Base-by-base conservation (phyloP, 176 grass and related monocot species). In the Carex kokanica region DNA sequence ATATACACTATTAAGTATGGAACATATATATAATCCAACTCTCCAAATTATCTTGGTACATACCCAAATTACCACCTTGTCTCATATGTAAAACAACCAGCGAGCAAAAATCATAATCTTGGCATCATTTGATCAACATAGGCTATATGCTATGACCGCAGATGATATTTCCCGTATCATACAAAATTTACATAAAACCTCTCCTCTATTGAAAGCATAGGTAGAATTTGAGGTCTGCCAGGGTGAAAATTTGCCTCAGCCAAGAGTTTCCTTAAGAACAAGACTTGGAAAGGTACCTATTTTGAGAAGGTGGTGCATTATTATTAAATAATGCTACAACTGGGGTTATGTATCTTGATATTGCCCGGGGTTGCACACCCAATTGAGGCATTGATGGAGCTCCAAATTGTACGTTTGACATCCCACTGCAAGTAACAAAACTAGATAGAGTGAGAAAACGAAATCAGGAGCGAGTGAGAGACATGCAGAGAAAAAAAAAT, bases 371-470 rank as follows among this genome's bases (percentile, higher is more conserved):
- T 41, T 90, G 92, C 75, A 87, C 85, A 29, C 94, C 84, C 15
- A 97, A 79, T 73, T 88, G 78, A 78, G 94, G 86, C 64, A 91
- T 83, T 81, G 92, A 91, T 32, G 84, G 80, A 58, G 85, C 81
- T 16, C 88, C 83, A 81, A 80, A 90, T 49, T 90, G 94, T 78
- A 90, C 29, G 25, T 77, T 78, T 11, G 86, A 86, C 94, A 97
- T 97, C 45, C 23, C 80, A 65, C 63, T 78, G 56, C 73, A 78
- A 56, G 49, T 29, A 78, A 78, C 7, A 78, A 55, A 56, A 78
- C 73, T 56, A 78, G 24, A 16, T 78, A 78, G 14, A 0, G 1
- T 78, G 25, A 78, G 73, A 78, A 56, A 31, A 2, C 1, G 47
- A 54, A 53, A 43, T 34, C 5, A n/a, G 36, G 59, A 18, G 16